Percentiles rank a stretch among this genome's conserved stretches.
These are phyloP conservation scores for Tilletia horrida DNA, from an alignment of 1,284 basidiomycete genomes.

Conservation along the genomic window DNA sequence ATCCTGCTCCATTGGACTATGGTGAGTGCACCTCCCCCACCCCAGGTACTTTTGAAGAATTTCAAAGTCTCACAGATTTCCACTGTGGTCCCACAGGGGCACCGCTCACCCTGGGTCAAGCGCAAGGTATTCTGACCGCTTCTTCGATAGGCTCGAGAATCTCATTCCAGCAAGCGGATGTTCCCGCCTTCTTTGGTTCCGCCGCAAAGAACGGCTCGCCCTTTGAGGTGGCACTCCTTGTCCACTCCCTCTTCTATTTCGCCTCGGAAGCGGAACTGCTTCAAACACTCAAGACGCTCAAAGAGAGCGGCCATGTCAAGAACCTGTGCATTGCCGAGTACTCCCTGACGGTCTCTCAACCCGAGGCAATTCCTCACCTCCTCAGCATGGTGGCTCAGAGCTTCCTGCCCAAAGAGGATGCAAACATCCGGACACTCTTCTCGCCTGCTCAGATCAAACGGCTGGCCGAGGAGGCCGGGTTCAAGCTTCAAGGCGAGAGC, in stretches of 20 bases:
- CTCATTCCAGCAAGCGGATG: slow-evolving; percentile 55
- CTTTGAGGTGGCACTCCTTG: slow-evolving; percentile 57
- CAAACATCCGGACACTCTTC: slow-evolving; percentile 58
- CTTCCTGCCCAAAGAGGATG: slow-evolving; percentile 46
- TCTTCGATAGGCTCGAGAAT: slow-evolving; percentile 56
- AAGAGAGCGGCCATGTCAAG: background rate
- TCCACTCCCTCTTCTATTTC: slow-evolving; percentile 59
- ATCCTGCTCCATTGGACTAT: slow-evolving; percentile 58
- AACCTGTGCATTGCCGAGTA: slow-evolving; percentile 57
- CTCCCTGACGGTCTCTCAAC: slow-evolving; percentile 48
- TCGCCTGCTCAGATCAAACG: slow-evolving; percentile 54
- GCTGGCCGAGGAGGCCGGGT: slow-evolving; percentile 51
- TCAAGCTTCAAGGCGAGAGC: slow-evolving; percentile 45
- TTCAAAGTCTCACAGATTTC: background rate
- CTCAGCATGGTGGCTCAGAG: slow-evolving; percentile 58
- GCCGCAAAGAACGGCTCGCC: background rate
- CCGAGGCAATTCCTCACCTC: slow-evolving; percentile 55
- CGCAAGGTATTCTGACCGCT: slow-evolving; percentile 56
- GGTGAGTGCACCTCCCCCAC: slow-evolving; percentile 39
- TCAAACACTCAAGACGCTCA: slow-evolving; percentile 54
- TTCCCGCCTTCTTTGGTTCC: slow-evolving; percentile 51
- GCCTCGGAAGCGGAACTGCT: slow-evolving; percentile 53
- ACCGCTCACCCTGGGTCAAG: slow-evolving; percentile 58
- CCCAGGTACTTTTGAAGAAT: slow-evolving; percentile 4
- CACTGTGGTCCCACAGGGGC: slow-evolving; percentile 43